Evolutionary conservation across 495 filamentous ascomycete genomes (phyloP).

Genomic region (Neurospora africana): DNA sequence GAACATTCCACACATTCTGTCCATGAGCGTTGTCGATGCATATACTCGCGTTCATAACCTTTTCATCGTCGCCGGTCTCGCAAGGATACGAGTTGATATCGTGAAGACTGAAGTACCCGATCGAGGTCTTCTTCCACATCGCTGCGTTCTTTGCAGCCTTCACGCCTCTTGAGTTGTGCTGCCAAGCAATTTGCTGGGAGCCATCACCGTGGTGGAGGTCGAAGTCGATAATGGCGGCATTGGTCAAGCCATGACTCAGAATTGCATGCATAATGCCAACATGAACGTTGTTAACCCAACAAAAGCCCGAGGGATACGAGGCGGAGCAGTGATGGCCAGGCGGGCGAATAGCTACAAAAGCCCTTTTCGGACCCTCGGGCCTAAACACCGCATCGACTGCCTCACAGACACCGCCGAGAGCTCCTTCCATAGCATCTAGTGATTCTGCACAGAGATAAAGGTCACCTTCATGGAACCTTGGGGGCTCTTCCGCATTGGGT

Average conservation of each 20-base stretch:
- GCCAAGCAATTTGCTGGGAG: conserved; percentile 85
- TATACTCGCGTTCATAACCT: conserved; percentile 80
- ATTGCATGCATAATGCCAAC: conserved; percentile 88
- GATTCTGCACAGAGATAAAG: conserved; percentile 84
- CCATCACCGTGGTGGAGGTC: conserved; percentile 96
- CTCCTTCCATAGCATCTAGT: conserved; percentile 76
- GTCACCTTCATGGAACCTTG: conserved; percentile 69
- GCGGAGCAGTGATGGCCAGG: conserved; percentile 93
- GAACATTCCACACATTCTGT: conserved; percentile 94
- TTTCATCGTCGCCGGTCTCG: conserved; percentile 77
- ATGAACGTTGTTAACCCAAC: conserved; percentile 97
- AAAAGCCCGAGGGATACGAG: conserved; percentile 82
- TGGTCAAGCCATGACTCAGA: conserved; percentile 71
- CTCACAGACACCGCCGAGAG: conserved; percentile 80
- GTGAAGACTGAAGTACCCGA: conserved; percentile 92
- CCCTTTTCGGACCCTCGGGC: conserved; percentile 49
- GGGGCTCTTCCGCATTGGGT: conserved; percentile 30
- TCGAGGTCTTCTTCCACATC: conserved; percentile 65
- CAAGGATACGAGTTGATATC: conserved; percentile 98
- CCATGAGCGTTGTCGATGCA: conserved; percentile 88
- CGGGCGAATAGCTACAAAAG: conserved; percentile 73
- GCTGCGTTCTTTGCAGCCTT: conserved; percentile 53
- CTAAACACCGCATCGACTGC: conserved; percentile 77
- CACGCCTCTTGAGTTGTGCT: conserved; percentile 57
- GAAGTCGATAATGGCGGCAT: conserved; percentile 94